Evolutionary conservation across 2,329 filamentous ascomycete genomes (phyloP), one percentile per base, ranked within the genome.

Genomic region (Fusarium sp.): DNA sequence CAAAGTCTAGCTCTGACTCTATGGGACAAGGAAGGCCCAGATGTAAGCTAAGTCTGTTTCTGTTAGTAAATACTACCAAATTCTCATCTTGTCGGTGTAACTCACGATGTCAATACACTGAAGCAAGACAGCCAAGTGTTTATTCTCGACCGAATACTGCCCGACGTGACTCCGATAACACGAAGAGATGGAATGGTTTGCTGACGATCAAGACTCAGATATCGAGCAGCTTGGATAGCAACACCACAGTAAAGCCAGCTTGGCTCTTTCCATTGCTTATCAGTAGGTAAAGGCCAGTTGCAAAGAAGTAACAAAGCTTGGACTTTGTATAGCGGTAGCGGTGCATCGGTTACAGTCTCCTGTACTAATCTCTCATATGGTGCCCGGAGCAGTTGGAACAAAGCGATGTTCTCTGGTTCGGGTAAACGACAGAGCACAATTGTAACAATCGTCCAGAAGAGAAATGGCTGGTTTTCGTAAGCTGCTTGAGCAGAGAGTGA

Each of bases 371-470:
- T 59, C 4, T 50, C 53, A 9, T 71, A 75, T 0, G 72, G 57
- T 1, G 20, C 39, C 8, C 52, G 36, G 1, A 75, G 58, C 3
- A 61, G 22, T 11, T 54, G 36, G 2, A 50, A 65, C 0, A 74
- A 15, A 0, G 71, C 54, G 0, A 46, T 17, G 5, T 62, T 44
- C 0, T 65, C 27, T 1, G 31, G 4, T 1, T 60, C 65, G 0
- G 72, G 57, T 1, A 74, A 35, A 5, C 70, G 69, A 1, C 62
- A 63, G 0, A 68, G 33, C 15, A 72, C 54, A 2, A 74, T 63
- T 2, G 67, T 33, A 27, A 74, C 13, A 4, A 75, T 72, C 7
- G 72, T 74, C 72, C 72, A 75, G 61, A 75, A 75, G 4, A 75
- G 49, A 17, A 75, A 59, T 2, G 71, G 58, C 3, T 72, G 62